A percentile compares a stretch with the other conserved stretches of the same genome.
Conservation (phyloP, 192 early-diverging fungal species). For the Coemansia sp. region DNA sequence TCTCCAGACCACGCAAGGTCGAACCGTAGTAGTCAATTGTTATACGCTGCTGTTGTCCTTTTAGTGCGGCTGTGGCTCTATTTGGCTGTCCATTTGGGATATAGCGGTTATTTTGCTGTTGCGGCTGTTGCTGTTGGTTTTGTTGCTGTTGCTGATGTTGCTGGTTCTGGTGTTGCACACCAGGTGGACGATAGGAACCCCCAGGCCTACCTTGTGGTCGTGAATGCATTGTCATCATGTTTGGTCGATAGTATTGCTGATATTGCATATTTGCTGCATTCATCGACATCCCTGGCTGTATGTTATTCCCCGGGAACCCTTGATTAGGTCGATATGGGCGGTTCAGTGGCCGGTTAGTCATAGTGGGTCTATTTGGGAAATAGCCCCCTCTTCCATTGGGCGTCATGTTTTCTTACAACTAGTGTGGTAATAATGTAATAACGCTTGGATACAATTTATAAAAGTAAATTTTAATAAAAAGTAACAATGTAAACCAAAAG, state of each 20-base stretch:
- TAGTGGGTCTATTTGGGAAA: not conserved
- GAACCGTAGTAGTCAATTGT: slow-evolving; percentile 93
- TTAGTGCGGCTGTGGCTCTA: slow-evolving; percentile 57
- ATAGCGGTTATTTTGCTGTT: not conserved
- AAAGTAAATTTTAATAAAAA: no score
- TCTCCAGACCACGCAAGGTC: slow-evolving; percentile 70
- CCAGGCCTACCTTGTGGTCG: not conserved
- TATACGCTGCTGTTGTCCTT: slow-evolving; percentile 86
- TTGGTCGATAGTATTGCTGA: not conserved
- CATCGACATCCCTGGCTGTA: not conserved
- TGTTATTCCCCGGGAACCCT: not conserved
- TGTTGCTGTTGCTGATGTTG: not conserved
- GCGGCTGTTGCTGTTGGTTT: not conserved
- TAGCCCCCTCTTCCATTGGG: not conserved
- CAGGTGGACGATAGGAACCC: not conserved
- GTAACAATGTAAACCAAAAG: no score
- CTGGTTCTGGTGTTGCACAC: not conserved
- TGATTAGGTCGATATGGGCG: not conserved
- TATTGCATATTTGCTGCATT: not conserved
- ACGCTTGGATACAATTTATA: no score
- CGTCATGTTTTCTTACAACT: not conserved
- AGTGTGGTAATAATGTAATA: no score
- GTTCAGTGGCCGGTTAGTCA: not conserved
- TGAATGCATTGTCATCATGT: not conserved
- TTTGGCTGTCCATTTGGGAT: not conserved